Conservation (phyloP, 148 eudicot genomes). For the Rheum nobile region DNA sequence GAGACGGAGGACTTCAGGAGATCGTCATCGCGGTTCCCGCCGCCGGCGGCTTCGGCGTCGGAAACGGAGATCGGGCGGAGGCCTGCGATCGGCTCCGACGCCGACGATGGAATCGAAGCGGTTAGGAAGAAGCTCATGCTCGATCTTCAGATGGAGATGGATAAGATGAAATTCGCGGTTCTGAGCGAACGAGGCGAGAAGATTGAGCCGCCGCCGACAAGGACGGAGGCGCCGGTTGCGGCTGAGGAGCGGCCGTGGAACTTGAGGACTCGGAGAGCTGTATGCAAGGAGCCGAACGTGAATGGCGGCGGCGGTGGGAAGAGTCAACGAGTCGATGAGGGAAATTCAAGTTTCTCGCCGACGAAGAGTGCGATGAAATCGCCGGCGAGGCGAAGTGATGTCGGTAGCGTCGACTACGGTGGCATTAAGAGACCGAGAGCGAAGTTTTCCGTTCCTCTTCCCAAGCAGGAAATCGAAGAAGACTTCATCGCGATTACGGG, state of each 20-base stretch:
- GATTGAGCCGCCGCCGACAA: conserved; percentile 8
- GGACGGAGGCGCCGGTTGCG: conserved; percentile 8
- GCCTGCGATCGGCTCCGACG: conserved; percentile 11
- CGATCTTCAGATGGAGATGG: conserved; percentile 46
- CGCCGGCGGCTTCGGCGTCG: not conserved
- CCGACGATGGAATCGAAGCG: conserved; percentile 38
- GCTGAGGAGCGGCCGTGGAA: conserved; percentile 49
- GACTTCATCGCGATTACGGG: conserved; percentile 28
- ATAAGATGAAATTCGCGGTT: conserved; percentile 37
- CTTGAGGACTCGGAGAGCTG: conserved; percentile 52
- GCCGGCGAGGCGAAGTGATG: not conserved
- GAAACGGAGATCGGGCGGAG: conserved; percentile 9
- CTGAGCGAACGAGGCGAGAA: conserved; percentile 17
- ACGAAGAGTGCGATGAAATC: conserved; percentile 20
- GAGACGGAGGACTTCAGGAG: not conserved
- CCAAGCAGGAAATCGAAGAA: conserved; percentile 22
- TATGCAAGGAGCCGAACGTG: conserved; percentile 25
- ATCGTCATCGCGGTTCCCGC: conserved; percentile 2
- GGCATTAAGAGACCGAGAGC: conserved; percentile 14
- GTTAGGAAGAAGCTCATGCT: conserved; percentile 45
- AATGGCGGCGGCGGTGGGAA: conserved; percentile 13
- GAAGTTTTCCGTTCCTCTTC: conserved; percentile 19
- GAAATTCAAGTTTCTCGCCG: conserved; percentile 20
- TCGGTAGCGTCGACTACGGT: conserved; percentile 8
- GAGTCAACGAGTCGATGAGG: conserved; percentile 13